Evolutionary conservation across 768 basidiomycete species (phyloP).

Genomic region (Amanita subjunquillea): DNA sequence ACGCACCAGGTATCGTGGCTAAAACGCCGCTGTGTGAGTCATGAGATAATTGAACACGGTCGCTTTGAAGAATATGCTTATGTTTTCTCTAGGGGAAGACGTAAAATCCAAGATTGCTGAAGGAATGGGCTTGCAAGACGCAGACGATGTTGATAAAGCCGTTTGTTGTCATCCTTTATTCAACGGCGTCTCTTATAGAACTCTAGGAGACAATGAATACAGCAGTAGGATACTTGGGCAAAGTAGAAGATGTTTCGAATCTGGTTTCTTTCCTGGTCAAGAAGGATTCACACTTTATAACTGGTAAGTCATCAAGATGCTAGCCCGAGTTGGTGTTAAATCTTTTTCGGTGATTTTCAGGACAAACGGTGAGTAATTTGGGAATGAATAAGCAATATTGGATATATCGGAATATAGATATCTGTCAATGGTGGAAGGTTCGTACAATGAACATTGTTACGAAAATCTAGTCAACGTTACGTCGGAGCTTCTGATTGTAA

Average conservation of each 20-base stretch:
- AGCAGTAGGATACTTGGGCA: slow-evolving; percentile 7
- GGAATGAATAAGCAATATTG: not conserved
- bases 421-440: slow-evolving; percentile 4
- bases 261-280: slow-evolving; percentile 22
- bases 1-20: slow-evolving; percentile 15
- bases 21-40: slow-evolving; percentile 1
- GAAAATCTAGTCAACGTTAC: not conserved
- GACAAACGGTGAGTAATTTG: slow-evolving; percentile 1
- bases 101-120: not conserved
- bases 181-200: no score
- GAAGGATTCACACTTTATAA: slow-evolving; percentile 20
- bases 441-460: not conserved
- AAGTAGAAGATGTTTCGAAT: slow-evolving; percentile 19
- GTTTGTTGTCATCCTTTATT: not conserved
- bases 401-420: not conserved
- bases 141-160: not conserved
- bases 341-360: not conserved
- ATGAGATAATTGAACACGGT: not conserved
- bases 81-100: not conserved
- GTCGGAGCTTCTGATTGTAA: no score
- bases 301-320: slow-evolving; percentile 9
- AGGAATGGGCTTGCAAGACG: not conserved
- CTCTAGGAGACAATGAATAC: not conserved
- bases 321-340: no score
- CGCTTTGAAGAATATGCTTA: not conserved